A percentile compares a stretch with the other conserved stretches of the same genome.
Conservation (phyloP, 208 protist genomes). For the Crithidia fasciculata region DNA sequence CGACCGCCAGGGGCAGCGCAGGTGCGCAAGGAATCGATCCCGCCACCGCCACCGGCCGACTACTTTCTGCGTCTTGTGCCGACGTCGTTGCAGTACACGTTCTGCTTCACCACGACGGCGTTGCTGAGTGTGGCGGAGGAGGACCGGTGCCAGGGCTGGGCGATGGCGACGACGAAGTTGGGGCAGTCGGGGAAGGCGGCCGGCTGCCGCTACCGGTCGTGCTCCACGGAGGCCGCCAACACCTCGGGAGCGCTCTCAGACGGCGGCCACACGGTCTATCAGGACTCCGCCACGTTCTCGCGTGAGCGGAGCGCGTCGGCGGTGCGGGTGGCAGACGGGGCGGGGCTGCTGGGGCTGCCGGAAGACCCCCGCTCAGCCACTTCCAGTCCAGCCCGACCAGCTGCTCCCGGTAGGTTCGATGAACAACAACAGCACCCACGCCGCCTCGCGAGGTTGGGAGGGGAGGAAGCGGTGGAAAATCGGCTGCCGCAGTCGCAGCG, state of each 20-base stretch:
- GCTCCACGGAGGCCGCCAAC: conserved; percentile 36
- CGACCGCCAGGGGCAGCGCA: not conserved
- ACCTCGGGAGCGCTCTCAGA: conserved; percentile 38
- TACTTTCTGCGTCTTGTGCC: conserved; percentile 35
- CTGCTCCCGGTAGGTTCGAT: conserved; percentile 4
- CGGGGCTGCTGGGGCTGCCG: conserved; percentile 1
- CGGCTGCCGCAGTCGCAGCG: conserved; percentile 35
- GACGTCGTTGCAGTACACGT: conserved; percentile 40
- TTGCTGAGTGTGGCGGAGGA: conserved; percentile 41
- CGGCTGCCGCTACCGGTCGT: conserved; percentile 6
- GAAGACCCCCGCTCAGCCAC: conserved; percentile 23
- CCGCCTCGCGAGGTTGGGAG: not conserved
- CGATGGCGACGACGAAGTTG: conserved; percentile 14
- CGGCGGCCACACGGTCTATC: conserved; percentile 26
- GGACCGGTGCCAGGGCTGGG: conserved; percentile 36
- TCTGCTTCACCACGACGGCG: conserved; percentile 50
- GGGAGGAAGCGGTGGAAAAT: not conserved
- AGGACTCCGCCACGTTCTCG: conserved; percentile 18
- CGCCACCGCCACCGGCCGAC: conserved; percentile 25
- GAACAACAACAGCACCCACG: conserved; percentile 17
- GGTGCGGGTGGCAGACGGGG: conserved; percentile 23
- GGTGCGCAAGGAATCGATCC: conserved; percentile 8
- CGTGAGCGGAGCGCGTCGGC: conserved; percentile 25
- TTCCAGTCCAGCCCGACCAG: conserved; percentile 18
- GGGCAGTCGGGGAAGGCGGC: not conserved